phyloP scores from a whole-genome alignment of 441 rosid species.

The Pelargonium australe region DNA sequence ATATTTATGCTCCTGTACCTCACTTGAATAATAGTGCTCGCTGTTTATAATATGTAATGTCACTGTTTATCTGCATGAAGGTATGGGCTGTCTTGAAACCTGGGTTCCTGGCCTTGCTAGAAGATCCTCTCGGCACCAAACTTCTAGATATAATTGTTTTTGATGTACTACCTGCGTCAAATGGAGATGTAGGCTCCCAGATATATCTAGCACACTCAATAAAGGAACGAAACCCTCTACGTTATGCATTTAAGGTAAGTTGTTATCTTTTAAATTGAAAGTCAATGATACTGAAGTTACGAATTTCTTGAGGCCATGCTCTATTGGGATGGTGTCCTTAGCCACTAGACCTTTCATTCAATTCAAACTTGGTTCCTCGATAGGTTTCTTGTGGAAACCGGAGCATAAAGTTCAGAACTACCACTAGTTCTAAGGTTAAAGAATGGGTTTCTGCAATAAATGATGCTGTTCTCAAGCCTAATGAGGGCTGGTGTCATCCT shows the following conservation, averaged over 20 bases:
- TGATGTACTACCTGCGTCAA: conserved; percentile 85
- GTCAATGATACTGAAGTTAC: neutral
- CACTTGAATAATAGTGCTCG: neutral
- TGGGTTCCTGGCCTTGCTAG: conserved; percentile 90
- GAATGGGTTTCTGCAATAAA: conserved; percentile 96
- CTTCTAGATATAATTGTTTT: conserved; percentile 88
- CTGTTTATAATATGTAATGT: neutral
- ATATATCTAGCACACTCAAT: conserved; percentile 70
- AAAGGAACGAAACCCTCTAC: conserved; percentile 89
- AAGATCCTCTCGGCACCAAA: conserved; percentile 76
- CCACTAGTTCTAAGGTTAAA: conserved; percentile 70
- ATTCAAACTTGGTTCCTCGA: conserved; percentile 39
- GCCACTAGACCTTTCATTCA: conserved; percentile 19
- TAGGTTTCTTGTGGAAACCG: conserved; percentile 89
- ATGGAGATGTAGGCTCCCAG: conserved; percentile 71
- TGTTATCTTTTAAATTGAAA: neutral
- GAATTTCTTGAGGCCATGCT: neutral
- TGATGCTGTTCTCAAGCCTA: conserved; percentile 96
- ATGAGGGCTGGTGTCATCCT: conserved; percentile 99
- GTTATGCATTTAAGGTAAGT: conserved; percentile 82
- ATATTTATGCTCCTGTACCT: neutral
- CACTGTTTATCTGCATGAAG: conserved; percentile 32
- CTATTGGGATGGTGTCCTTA: neutral
- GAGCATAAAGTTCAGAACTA: conserved; percentile 79
- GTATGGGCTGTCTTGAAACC: conserved; percentile 99